Evolutionary conservation across 768 basidiomycete genomes (phyloP).

Genomic region (Dioszegia aurantiaca): DNA sequence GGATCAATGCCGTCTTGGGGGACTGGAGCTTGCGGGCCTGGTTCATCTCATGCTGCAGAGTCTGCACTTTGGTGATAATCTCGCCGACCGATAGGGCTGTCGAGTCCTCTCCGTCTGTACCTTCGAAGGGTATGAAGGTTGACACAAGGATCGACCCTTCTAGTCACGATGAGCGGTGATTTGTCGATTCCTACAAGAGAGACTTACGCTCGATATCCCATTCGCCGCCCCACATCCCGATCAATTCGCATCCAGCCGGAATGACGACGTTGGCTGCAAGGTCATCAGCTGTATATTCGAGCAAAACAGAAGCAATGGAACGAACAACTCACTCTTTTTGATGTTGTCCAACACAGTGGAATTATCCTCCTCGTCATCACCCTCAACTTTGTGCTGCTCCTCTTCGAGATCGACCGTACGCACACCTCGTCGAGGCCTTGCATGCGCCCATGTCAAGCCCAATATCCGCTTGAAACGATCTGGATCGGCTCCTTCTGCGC

Average conservation of each 20-base stretch:
- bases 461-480: slow-evolving; percentile 42
- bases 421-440: slow-evolving; percentile 32
- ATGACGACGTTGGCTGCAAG: slow-evolving; percentile 44
- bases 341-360: slow-evolving; percentile 45
- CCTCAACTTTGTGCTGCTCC: slow-evolving; percentile 32
- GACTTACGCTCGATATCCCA: slow-evolving; percentile 48
- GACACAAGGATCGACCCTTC: slow-evolving; percentile 48
- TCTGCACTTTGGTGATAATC: slow-evolving; percentile 44
- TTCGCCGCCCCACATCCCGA: slow-evolving; percentile 49
- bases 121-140: slow-evolving; percentile 48
- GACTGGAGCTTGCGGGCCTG: slow-evolving; percentile 9
- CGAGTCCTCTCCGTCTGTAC: slow-evolving; percentile 47
- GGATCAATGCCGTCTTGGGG: slow-evolving; percentile 20
- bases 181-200: background rate
- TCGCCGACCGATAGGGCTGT: slow-evolving; percentile 46
- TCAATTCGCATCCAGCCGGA: slow-evolving; percentile 43
- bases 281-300: background rate
- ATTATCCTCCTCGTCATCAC: slow-evolving; percentile 36
- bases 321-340: slow-evolving; percentile 37
- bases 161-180: slow-evolving; percentile 3
- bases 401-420: slow-evolving; percentile 44
- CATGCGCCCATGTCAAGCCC: slow-evolving; percentile 45
- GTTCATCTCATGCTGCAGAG: slow-evolving; percentile 35
- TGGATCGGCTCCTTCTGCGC: slow-evolving; percentile 36
- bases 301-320: background rate